Evolutionary conservation across 306 rosid species (phyloP), one percentile per base, ranked within the genome.

Genomic region (Pterocarpus macrocarpus): DNA sequence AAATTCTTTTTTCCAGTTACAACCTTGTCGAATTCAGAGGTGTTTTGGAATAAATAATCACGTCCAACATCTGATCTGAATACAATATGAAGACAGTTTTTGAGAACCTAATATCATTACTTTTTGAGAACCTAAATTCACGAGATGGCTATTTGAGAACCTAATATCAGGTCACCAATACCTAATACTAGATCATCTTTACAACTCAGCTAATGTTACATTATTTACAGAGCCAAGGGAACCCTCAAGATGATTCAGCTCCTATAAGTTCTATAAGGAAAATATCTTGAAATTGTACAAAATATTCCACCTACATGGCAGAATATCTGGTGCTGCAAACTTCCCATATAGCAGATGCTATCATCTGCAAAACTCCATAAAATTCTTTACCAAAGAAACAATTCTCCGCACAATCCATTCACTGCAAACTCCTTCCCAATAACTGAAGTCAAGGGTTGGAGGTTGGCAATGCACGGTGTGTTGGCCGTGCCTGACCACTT

Each of bases 201-300:
- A 88, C 89, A 92, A 63, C 91, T 89, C 89, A 77, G 55, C 75
- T 76, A 85, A 75, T 81, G 89, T 76, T 81, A 85, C 88, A 85
- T 30, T 83, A 88, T 88, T 81, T 89, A 90, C 92, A 89, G 28
- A 83, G 85, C 81, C 76, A 70, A 76, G 71, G 79, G 63, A 82
- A 85, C 80, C 82, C 83, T 81, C 84, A 80, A n/a, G 71, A 75
- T 66, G 67, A 83, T 70, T 70, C 34, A 65, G 71, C 77, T 39
- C 49, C 81, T 65, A 80, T 64, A 76, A 41, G 64, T 67, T 73
- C 1, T 22, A 22, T 22, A 22, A 22, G 28, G 28, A 22, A 22
- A 22, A 7, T 10, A 43, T 43, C 8, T 43, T 4, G 9, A 43
- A 7, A 43, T 43, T 10, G 9, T 43, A 5, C 47, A 43, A 43